Conservation (phyloP, 2,329 filamentous ascomycete species). For the Talaromyces sp. region DNA sequence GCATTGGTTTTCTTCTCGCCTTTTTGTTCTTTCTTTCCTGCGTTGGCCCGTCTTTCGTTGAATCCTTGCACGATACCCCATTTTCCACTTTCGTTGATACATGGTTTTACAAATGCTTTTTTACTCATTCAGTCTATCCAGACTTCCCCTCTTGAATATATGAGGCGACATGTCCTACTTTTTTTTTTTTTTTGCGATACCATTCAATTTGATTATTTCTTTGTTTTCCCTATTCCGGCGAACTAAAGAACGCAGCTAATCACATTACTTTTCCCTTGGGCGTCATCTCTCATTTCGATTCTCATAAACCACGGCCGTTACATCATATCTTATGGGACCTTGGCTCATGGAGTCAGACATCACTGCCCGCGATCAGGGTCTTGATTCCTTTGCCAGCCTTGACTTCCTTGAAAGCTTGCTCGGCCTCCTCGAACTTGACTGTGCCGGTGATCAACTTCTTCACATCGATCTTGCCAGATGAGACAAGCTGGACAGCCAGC, state of each 20-base stretch:
- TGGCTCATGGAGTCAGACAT: conserved; percentile 17
- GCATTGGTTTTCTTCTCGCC: conserved; percentile 8
- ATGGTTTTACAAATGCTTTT: conserved; percentile 6
- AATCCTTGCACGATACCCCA: conserved; percentile 30
- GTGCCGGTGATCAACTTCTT: conserved; percentile 79
- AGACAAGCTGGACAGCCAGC: conserved; percentile 76
- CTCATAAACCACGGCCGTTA: background rate
- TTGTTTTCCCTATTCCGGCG: background rate
- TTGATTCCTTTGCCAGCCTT: conserved; percentile 71
- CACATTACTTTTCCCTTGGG: background rate
- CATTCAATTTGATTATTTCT: background rate
- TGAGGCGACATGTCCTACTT: background rate
- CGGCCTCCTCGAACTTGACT: conserved; percentile 79
- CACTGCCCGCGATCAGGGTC: conserved; percentile 48
- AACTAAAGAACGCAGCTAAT: background rate
- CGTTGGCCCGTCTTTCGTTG: conserved; percentile 20
- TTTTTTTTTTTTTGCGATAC: background rate
- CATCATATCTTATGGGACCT: conserved; percentile 1
- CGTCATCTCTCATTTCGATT: background rate
- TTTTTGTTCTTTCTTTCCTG: conserved; percentile 1
- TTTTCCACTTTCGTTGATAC: conserved; percentile 16
- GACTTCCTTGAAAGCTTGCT: conserved; percentile 83
- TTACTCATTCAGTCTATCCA: background rate
- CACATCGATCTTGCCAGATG: conserved; percentile 68
- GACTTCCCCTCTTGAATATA: background rate